Base-by-base conservation (phyloP, 2,329 filamentous ascomycete genomes). In the Fusarium armeniacum region DNA sequence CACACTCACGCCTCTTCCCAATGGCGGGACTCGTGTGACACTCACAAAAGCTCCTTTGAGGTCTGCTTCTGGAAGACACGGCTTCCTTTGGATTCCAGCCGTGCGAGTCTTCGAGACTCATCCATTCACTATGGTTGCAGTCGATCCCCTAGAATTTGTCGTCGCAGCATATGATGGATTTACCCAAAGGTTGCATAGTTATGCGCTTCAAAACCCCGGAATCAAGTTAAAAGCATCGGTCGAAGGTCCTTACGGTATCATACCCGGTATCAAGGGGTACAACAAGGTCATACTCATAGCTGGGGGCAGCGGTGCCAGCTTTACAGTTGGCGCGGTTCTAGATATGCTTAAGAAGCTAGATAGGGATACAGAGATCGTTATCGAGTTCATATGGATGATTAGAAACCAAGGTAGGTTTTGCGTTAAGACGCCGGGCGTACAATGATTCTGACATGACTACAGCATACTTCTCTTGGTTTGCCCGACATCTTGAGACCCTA, bases 51-150 rank as follows among this genome's bases (percentile, higher is more conserved):
- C 83, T 4, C 83, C 84, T 1, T 63, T 81, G 1, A 76, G 78
- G 4, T 83, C 84, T 2, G 76, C 78, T 3, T 83, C 88, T 0
- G 89, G 88, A 3, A 86, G 86, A 65, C 89, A 91, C 73, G 87
- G 86, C 70, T 90, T 89, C 72, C 76, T 91, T 32, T 91, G 87
- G 87, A 83, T 91, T 9, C 89, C 89, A 0, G 79, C 79, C 6
- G 82, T 91, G 49, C 84, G 88, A 12, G 69, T 80, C 3, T 78
- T 85, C 20, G 86, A 91, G 76, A 88, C 85, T 3, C 89, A 91
- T 65, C 89, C 89, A 0, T 91, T 91, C 69, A 90, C 88, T 3
- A 86, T 90, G 50, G 85, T 85, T 24, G 77, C 82, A 24, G 82
- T 81, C 18, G 76, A 83, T 33, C 84, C 86, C 0, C 73, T 87